Percentiles rank a stretch among this genome's conserved stretches.
Conservation (phyloP, 1,284 basidiomycete species). For the Austropuccinia psidii region DNA sequence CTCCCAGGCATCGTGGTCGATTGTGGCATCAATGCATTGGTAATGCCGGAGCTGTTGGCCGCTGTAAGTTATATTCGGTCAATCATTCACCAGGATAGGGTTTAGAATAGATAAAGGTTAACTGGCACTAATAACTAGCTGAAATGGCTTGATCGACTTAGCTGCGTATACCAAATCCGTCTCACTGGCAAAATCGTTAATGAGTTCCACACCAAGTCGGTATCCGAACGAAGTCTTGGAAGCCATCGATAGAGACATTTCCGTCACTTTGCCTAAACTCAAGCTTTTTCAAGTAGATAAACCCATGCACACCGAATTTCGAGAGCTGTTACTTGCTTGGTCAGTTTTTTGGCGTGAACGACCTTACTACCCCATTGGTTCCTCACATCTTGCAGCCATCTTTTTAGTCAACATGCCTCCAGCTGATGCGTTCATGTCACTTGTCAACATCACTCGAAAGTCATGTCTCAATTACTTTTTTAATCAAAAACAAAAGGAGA, state of each 20-base stretch:
- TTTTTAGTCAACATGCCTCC: constrained; percentile 73
- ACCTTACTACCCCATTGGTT: constrained; percentile 43
- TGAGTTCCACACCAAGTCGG: constrained; percentile 42
- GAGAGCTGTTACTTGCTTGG: constrained; percentile 82
- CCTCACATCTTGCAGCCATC: constrained; percentile 66
- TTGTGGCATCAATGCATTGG: constrained; percentile 28
- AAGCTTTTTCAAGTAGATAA: constrained; percentile 76
- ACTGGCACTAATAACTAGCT: too few relatives aligned
- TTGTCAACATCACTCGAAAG: constrained; percentile 79
- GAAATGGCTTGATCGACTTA: too few relatives aligned
- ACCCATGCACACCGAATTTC: constrained; percentile 76
- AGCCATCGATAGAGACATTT: constrained; percentile 70
- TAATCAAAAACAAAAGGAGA: constrained; percentile 68
- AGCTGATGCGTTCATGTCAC: constrained; percentile 68
- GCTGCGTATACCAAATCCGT: constrained; percentile 20
- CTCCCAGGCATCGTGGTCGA: constrained; percentile 22
- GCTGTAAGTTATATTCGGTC: background rate
- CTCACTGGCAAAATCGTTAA: constrained; percentile 8
- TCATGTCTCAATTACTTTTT: constrained; percentile 80
- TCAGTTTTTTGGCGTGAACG: constrained; percentile 61
- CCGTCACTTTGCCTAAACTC: constrained; percentile 70
- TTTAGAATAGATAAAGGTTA: too few relatives aligned
- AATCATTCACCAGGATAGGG: too few relatives aligned
- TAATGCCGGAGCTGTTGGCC: constrained; percentile 17
- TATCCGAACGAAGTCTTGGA: constrained; percentile 66